Percentiles rank a stretch among this genome's conserved stretches.
phyloP scores from a whole-genome alignment of 225 moss, liverwort and hornwort genomes.

The Pleurozium schreberi region DNA sequence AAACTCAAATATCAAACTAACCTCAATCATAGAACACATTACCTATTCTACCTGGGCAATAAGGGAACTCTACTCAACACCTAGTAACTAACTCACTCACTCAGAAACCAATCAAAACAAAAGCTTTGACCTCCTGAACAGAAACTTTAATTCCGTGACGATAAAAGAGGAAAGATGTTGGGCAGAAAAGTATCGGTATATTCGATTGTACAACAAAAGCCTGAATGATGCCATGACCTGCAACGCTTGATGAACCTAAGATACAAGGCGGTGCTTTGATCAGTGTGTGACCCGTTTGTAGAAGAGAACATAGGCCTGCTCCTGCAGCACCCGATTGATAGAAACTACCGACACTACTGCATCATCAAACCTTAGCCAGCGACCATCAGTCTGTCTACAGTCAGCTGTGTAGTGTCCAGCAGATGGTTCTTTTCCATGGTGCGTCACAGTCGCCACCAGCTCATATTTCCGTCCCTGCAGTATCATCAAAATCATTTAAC shows the following conservation, averaged over 20 bases:
- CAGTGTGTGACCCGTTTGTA: conserved; percentile 61
- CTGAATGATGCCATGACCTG: conserved; percentile 22
- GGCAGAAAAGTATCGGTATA: not conserved
- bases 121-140: not conserved
- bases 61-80: not conserved
- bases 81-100: not conserved
- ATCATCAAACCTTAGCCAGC: conserved; percentile 92
- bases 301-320: conserved; percentile 92
- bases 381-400: conserved; percentile 76
- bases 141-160: not conserved
- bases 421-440: conserved; percentile 90
- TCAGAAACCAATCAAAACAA: conserved; percentile 1
- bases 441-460: conserved; percentile 86
- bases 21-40: conserved; percentile 1
- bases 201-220: conserved; percentile 21
- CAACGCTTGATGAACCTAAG: conserved; percentile 25
- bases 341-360: conserved; percentile 60
- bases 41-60: conserved; percentile 1
- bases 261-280: conserved; percentile 37
- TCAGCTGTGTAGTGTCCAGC: conserved; percentile 97
- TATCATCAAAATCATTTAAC: not conserved
- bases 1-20: conserved; percentile 11
- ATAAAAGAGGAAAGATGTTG: not conserved
- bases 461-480: conserved; percentile 88
- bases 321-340: conserved; percentile 61